Evolutionary conservation across 805 yeast species (phyloP).

Genomic region (Komagataella ulmi): DNA sequence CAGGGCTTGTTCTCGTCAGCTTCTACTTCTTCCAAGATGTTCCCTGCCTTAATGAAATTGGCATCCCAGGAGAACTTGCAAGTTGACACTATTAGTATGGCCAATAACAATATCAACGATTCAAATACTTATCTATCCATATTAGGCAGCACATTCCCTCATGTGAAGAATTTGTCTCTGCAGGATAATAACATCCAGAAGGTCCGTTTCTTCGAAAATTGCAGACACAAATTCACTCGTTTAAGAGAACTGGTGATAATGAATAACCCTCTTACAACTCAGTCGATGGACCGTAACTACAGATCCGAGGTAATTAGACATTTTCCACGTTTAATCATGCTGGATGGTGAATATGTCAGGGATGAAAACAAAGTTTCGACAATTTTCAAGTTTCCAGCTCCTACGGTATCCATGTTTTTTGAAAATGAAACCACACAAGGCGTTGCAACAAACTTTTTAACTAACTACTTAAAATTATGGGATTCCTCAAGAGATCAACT

Average conservation of each 20-base stretch:
- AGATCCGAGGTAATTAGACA: conserved; percentile 48
- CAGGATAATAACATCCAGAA: conserved; percentile 58
- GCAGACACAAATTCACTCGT: conserved; percentile 63
- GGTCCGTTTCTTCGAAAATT: conserved; percentile 48
- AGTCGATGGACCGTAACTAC: conserved; percentile 27
- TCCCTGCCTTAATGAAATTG: conserved; percentile 78
- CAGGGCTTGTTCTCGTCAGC: conserved; percentile 43
- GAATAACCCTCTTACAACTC: conserved; percentile 59
- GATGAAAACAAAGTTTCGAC: conserved; percentile 48
- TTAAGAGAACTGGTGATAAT: conserved; percentile 67
- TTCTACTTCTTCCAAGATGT: conserved; percentile 55
- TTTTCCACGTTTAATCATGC: conserved; percentile 70
- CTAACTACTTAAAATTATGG: conserved; percentile 70
- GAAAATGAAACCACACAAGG: conserved; percentile 62
- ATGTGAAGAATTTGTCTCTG: conserved; percentile 64
- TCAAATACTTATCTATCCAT: conserved; percentile 36
- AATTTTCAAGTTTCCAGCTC: conserved; percentile 38
- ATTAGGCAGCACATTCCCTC: conserved; percentile 64
- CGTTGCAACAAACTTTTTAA: conserved; percentile 62
- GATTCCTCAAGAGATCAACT: conserved; percentile 66
- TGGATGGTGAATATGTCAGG: conserved; percentile 70
- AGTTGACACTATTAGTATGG: conserved; percentile 60
- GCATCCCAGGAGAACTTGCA: conserved; percentile 40
- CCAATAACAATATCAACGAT: conserved; percentile 48
- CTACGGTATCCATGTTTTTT: conserved; percentile 57